Evolutionary conservation across 805 yeast genomes (phyloP).

Genomic region (Candida nitratophila): DNA sequence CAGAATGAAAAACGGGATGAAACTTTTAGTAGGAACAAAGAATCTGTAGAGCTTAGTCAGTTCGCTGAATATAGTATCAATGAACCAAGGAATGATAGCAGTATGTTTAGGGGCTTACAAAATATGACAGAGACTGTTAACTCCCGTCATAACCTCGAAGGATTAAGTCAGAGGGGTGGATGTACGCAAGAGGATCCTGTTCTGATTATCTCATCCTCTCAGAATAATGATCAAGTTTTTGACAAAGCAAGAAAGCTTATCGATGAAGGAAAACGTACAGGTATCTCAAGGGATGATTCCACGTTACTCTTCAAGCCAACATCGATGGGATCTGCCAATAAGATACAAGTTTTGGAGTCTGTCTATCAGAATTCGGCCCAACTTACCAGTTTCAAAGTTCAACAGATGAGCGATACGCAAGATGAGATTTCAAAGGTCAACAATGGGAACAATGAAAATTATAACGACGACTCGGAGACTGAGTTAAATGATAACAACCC

Average conservation of each 20-base stretch:
- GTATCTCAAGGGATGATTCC: too few species aligned
- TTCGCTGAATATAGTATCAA: neutral
- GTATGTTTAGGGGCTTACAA: neutral
- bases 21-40: neutral
- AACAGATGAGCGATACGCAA: neutral
- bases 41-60: neutral
- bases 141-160: neutral
- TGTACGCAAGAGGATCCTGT: neutral
- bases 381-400: conserved; percentile 2
- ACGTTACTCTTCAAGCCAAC: too few species aligned
- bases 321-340: neutral
- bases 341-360: conserved; percentile 16
- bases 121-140: neutral
- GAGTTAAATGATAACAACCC: too few species aligned
- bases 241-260: too few species aligned
- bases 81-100: neutral
- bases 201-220: neutral
- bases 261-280: too few species aligned
- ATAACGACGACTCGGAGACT: too few species aligned
- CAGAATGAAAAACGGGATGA: neutral
- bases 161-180: conserved; percentile 7
- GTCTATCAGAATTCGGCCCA: conserved; percentile 8
- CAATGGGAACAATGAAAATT: too few species aligned
- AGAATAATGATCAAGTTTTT: too few species aligned
- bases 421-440: too few species aligned